phyloP scores from a whole-genome alignment of 2,329 filamentous ascomycete genomes.

The Neurospora sp. region DNA sequence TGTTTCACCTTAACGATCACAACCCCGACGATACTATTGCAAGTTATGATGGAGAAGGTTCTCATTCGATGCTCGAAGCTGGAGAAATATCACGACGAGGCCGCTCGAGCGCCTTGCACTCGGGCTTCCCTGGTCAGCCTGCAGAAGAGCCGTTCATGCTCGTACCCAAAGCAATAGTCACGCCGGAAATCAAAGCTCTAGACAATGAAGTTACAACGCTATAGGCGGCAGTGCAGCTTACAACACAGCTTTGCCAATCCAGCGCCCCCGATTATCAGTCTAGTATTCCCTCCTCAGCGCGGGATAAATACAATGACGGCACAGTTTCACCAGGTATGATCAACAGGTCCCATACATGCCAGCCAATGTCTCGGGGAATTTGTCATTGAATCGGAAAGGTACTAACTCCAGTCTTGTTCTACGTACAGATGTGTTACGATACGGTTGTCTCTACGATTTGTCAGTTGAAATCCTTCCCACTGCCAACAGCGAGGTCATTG shows the following conservation, averaged over 20 bases:
- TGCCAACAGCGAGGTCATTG: constrained; percentile 30
- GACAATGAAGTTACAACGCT: constrained; percentile 25
- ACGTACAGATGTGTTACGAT: constrained; percentile 27
- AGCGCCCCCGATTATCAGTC: constrained; percentile 4
- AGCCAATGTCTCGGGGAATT: constrained; percentile 10
- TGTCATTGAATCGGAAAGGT: neutral
- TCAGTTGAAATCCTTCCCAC: constrained; percentile 35
- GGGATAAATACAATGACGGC: constrained; percentile 7
- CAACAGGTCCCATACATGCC: neutral
- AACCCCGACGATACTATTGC: neutral
- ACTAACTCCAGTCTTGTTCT: constrained; percentile 1
- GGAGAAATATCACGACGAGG: neutral
- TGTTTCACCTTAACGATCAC: constrained; percentile 2
- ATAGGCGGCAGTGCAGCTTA: constrained; percentile 43
- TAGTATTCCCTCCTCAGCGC: neutral
- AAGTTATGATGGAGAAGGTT: neutral
- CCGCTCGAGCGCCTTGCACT: neutral
- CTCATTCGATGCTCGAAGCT: neutral
- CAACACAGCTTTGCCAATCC: constrained; percentile 26
- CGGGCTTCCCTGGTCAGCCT: neutral
- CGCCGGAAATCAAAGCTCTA: constrained; percentile 29
- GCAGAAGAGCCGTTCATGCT: constrained; percentile 21
- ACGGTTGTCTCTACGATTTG: constrained; percentile 41
- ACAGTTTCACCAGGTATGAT: neutral
- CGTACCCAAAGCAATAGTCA: constrained; percentile 33